Evolutionary conservation across 345 rosid genomes (phyloP), one percentile per base, ranked within the genome.

Genomic region (Trapa incisa): DNA sequence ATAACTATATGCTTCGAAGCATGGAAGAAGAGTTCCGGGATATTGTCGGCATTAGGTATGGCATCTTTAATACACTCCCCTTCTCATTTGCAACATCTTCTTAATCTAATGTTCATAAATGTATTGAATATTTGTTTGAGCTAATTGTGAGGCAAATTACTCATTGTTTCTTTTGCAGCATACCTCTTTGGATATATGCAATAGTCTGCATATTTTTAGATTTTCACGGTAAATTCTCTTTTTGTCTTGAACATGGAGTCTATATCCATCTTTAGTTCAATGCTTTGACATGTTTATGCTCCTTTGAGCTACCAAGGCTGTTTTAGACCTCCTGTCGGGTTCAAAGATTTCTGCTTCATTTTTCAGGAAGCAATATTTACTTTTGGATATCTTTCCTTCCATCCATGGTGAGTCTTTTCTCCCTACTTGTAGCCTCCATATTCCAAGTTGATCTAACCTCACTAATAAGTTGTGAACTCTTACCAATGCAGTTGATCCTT

Each of bases 1-100:
- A 81, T 62, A 78, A 71, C 50, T 87, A 81, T 68, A 87, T 85
- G 87, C 82, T 85, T 47, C 84, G 92, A 61, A 87, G 84, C 81
- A 83, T 83, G 89, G 92, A 87, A 72, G 92, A 87, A 65, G 89
- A 85, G 70, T 87, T 85, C 37, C 78, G 84, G 14, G 84, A 87
- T 67, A 74, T 87, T 70, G 92, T 85, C 71, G 92, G 92, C 71
- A 87, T 87, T 62, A 85, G 89, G 92, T 85, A 79, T 37, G 65
- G 12, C 41, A 48, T 63, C 63, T 36, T 42, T 37, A 6, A 42
- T n/a, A 54, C 11, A 0, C 11, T 41, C 43, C 43, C 43, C 29
- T 41, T 41, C 4, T 41, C 43, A 41, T 8, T 41, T 41, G 7
- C 43, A 41, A 41, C 29, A 22, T 41, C 43, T 41, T 41, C 7